phyloP scores from a whole-genome alignment of 2,329 filamentous ascomycete species.

The Aspergillus aculeatinus region DNA sequence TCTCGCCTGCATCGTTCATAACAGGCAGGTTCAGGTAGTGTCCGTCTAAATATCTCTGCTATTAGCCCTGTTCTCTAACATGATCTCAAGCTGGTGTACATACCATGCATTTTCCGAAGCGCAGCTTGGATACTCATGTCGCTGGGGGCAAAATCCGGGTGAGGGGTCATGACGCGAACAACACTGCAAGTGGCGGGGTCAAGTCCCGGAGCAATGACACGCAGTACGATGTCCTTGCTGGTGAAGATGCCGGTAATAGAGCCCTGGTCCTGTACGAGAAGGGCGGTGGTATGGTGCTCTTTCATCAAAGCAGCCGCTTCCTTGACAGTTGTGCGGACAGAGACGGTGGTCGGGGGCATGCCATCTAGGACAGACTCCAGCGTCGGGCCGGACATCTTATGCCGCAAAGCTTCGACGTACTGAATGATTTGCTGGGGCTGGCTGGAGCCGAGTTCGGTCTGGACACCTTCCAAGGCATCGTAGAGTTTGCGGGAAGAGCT shows the following conservation, averaged over 20 bases:
- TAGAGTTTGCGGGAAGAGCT: slow-evolving; percentile 97
- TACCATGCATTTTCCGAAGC: slow-evolving; percentile 97
- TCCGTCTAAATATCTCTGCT: slow-evolving; percentile 62
- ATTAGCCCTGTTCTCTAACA: neutral
- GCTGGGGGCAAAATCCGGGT: slow-evolving; percentile 96
- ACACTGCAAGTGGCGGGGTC: slow-evolving; percentile 95
- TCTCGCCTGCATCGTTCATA: slow-evolving; percentile 96
- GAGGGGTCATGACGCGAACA: slow-evolving; percentile 97
- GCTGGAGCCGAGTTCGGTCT: slow-evolving; percentile 91
- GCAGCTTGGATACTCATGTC: slow-evolving; percentile 99
- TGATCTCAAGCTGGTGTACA: slow-evolving; percentile 35
- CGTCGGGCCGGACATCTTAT: slow-evolving; percentile 97
- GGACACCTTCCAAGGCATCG: slow-evolving; percentile 94
- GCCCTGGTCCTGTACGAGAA: slow-evolving; percentile 93
- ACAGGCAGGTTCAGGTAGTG: slow-evolving; percentile 98
- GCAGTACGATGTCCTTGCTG: slow-evolving; percentile 96
- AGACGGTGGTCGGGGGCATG: slow-evolving; percentile 88
- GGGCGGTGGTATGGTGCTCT: slow-evolving; percentile 96
- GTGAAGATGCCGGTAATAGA: slow-evolving; percentile 99
- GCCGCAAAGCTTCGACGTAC: slow-evolving; percentile 91
- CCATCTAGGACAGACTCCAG: slow-evolving; percentile 92
- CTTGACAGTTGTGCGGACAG: slow-evolving; percentile 91
- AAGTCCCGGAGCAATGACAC: slow-evolving; percentile 93
- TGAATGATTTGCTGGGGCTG: slow-evolving; percentile 99
- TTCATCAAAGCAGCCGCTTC: slow-evolving; percentile 96